phyloP scores from a whole-genome alignment of 371 early-diverging fungal genomes.

The Nematocida major region DNA sequence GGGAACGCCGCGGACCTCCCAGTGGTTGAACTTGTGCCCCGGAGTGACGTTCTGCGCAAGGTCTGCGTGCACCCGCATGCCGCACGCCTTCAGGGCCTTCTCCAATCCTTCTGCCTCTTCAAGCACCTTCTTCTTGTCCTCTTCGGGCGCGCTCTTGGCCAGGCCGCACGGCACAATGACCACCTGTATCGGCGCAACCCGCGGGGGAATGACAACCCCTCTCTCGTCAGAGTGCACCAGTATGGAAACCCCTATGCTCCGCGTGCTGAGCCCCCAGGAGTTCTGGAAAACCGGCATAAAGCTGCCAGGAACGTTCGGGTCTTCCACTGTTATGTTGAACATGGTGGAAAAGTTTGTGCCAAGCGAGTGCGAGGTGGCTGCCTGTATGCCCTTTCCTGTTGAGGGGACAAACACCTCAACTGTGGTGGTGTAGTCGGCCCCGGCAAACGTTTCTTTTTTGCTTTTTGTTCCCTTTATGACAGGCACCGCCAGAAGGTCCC shows the following conservation, averaged over 20 bases:
- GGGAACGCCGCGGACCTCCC: constrained; percentile 96
- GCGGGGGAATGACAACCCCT: constrained; percentile 93
- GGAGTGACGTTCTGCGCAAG: constrained; percentile 80
- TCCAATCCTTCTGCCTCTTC: constrained; percentile 66
- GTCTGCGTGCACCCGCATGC: constrained; percentile 80
- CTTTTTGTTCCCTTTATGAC: constrained; percentile 94
- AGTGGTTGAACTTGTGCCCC: constrained; percentile 98
- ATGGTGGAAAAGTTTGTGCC: constrained; percentile 99
- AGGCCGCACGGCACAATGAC: constrained; percentile 91
- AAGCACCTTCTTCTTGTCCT: constrained; percentile 66
- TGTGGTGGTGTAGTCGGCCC: constrained; percentile 93
- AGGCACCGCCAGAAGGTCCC: constrained; percentile 92
- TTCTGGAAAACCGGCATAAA: constrained; percentile 85
- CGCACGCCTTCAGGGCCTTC: constrained; percentile 70
- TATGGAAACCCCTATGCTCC: constrained; percentile 96
- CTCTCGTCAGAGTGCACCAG: constrained; percentile 96
- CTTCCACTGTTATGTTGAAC: constrained; percentile 79
- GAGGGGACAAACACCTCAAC: constrained; percentile 94
- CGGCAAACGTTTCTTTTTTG: constrained; percentile 98
- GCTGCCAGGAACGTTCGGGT: constrained; percentile 56
- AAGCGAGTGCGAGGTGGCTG: constrained; percentile 94
- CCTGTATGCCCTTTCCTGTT: constrained; percentile 96
- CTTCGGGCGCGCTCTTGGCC: constrained; percentile 72
- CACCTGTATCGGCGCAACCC: constrained; percentile 81
- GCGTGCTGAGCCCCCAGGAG: constrained; percentile 97